phyloP scores from a whole-genome alignment of 73 alveolate species.

The Paramecium pentaurelia region DNA sequence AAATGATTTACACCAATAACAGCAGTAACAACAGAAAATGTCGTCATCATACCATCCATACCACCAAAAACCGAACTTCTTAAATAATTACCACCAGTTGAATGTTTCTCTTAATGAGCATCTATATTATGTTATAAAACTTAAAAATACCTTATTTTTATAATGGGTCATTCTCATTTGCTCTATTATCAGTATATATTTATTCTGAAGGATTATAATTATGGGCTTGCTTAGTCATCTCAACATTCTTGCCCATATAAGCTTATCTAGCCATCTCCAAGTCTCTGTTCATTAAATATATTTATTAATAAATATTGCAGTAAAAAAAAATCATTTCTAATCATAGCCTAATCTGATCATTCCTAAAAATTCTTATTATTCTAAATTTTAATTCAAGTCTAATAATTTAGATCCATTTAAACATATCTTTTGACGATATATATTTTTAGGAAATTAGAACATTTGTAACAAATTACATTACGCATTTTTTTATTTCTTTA shows the following conservation, averaged over 20 bases:
- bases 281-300: slow-evolving; percentile 9
- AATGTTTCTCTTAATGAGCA: slow-evolving; percentile 37
- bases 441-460: not conserved
- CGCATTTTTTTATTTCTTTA: not conserved
- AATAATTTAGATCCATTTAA: not conserved
- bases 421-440: not conserved
- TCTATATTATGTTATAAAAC: not conserved
- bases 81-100: slow-evolving; percentile 38
- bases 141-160: not conserved
- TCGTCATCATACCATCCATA: slow-evolving; percentile 61
- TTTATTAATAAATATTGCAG: not conserved
- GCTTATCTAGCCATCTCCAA: slow-evolving; percentile 55
- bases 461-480: not conserved
- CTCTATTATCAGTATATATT: not conserved
- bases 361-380: not conserved
- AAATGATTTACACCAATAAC: not conserved
- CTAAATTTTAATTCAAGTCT: not conserved
- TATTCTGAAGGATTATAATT: not conserved
- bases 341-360: not conserved
- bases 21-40: slow-evolving; percentile 48
- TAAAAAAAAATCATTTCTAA: not conserved
- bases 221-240: slow-evolving; percentile 49
- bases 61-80: slow-evolving; percentile 63
- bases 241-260: slow-evolving; percentile 19
- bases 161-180: slow-evolving; percentile 10